Evolutionary conservation across 148 eudicot species (phyloP).

Genomic region (Rhododendron ovatum): DNA sequence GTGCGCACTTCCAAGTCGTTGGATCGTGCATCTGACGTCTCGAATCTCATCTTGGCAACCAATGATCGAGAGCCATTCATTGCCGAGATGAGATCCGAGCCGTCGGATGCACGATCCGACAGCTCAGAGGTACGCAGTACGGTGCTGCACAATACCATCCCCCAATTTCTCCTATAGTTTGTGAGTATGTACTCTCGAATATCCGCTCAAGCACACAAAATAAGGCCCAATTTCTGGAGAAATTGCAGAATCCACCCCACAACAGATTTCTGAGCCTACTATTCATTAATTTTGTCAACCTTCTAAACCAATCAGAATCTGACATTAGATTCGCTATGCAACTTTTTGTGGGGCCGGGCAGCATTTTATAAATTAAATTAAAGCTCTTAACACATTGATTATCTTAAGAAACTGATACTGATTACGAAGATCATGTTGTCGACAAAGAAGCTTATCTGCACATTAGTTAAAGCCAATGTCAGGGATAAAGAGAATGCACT

Average conservation of each 20-base stretch:
- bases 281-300: neutral
- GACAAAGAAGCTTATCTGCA: constrained; percentile 2
- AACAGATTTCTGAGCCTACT: neutral
- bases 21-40: too few relatives aligned
- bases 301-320: neutral
- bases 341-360: neutral
- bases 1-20: too few relatives aligned
- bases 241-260: neutral
- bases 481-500: neutral
- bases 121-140: too few relatives aligned
- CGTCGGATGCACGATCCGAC: too few relatives aligned
- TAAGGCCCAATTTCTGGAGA: neutral
- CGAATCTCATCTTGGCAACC: too few relatives aligned
- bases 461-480: neutral
- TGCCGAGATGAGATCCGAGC: too few relatives aligned
- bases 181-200: neutral
- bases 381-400: neutral
- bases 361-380: neutral
- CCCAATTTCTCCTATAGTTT: too few relatives aligned
- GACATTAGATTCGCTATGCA: neutral
- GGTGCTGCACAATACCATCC: too few relatives aligned
- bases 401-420: neutral
- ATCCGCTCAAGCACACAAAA: neutral
- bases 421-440: constrained; percentile 7
- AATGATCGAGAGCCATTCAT: too few relatives aligned